phyloP scores from a whole-genome alignment of 2,329 filamentous ascomycete genomes.

The Xylogone sp. region DNA sequence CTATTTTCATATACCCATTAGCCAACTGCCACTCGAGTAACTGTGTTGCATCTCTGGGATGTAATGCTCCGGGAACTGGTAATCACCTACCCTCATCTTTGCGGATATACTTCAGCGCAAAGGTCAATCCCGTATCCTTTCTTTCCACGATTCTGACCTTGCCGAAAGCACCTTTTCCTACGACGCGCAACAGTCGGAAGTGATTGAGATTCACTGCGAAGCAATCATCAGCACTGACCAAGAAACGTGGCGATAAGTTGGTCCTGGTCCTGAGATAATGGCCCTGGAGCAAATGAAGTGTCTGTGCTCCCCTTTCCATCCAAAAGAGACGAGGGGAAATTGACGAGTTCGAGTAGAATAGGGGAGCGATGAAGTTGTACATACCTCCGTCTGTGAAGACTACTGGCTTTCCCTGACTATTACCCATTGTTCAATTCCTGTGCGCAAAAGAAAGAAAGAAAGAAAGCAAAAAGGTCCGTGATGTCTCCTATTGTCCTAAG shows the following conservation, averaged over 20 bases:
- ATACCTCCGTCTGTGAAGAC: conserved; percentile 89
- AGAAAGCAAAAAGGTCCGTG: too few species aligned
- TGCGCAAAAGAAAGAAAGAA: too few species aligned
- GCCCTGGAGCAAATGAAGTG: too few species aligned
- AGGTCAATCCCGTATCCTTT: conserved; percentile 90
- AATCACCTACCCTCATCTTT: conserved; percentile 84
- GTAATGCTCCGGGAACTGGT: conserved; percentile 1
- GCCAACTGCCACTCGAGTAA: too few species aligned
- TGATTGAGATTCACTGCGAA: conserved; percentile 88
- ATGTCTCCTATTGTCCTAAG: too few species aligned
- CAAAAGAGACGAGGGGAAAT: too few species aligned
- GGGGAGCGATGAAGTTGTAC: conserved; percentile 25
- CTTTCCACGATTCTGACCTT: conserved; percentile 98
- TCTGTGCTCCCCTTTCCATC: too few species aligned
- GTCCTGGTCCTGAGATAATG: too few species aligned
- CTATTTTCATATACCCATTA: too few species aligned
- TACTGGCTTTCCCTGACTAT: conserved; percentile 90
- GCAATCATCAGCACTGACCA: conserved; percentile 2
- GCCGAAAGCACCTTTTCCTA: conserved; percentile 96
- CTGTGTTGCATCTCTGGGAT: too few species aligned
- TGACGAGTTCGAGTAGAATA: too few species aligned
- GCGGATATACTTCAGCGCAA: conserved; percentile 95
- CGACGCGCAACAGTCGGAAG: conserved; percentile 90
- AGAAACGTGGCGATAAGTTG: neutral
- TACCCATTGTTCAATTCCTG: conserved; percentile 66